A percentile compares a stretch with the other conserved stretches of the same genome.
These are phyloP conservation scores for Venturia carpophila DNA, from an alignment of 2,329 filamentous ascomycete species.

Conservation along the genomic window DNA sequence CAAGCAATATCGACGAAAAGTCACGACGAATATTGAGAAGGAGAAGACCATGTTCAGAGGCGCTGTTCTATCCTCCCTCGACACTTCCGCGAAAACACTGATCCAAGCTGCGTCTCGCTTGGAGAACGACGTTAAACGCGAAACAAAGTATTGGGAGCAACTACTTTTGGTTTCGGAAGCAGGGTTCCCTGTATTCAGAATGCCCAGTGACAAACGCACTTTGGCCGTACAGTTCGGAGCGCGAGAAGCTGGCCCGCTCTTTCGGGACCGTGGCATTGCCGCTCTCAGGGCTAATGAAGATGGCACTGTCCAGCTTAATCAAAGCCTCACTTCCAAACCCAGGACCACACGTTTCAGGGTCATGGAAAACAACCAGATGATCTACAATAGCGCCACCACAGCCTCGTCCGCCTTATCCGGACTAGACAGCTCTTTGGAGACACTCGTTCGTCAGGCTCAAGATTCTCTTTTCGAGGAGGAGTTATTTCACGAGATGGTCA, in stretches of 20 bases:
- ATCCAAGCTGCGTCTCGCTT: slow-evolving; percentile 64
- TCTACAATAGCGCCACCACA: slow-evolving; percentile 46
- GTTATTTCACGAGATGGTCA: slow-evolving; percentile 79
- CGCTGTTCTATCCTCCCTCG: slow-evolving; percentile 71
- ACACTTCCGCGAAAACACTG: slow-evolving; percentile 65
- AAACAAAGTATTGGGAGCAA: slow-evolving; percentile 84
- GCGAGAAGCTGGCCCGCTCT: slow-evolving; percentile 57
- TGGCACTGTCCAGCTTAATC: slow-evolving; percentile 68
- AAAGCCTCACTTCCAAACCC: slow-evolving; percentile 47
- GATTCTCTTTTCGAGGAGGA: slow-evolving; percentile 79
- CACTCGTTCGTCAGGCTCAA: slow-evolving; percentile 63
- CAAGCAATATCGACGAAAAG: slow-evolving; percentile 28
- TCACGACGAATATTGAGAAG: slow-evolving; percentile 47
- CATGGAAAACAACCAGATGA: slow-evolving; percentile 47
- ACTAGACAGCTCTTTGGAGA: slow-evolving; percentile 54
- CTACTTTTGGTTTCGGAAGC: slow-evolving; percentile 71
- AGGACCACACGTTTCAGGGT: slow-evolving; percentile 62
- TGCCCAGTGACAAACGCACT: slow-evolving; percentile 64
- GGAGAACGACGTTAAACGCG: slow-evolving; percentile 66
- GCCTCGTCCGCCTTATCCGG: slow-evolving; percentile 24
- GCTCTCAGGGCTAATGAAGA: slow-evolving; percentile 67
- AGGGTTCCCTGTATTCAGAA: slow-evolving; percentile 77
- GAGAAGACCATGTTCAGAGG: slow-evolving; percentile 51
- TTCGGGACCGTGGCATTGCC: slow-evolving; percentile 67
- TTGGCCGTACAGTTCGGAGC: slow-evolving; percentile 88